Percentiles rank a stretch among this genome's conserved stretches.
These are phyloP conservation scores for Mycena vulgaris DNA, from an alignment of 768 basidiomycete genomes.

Conservation along the genomic window DNA sequence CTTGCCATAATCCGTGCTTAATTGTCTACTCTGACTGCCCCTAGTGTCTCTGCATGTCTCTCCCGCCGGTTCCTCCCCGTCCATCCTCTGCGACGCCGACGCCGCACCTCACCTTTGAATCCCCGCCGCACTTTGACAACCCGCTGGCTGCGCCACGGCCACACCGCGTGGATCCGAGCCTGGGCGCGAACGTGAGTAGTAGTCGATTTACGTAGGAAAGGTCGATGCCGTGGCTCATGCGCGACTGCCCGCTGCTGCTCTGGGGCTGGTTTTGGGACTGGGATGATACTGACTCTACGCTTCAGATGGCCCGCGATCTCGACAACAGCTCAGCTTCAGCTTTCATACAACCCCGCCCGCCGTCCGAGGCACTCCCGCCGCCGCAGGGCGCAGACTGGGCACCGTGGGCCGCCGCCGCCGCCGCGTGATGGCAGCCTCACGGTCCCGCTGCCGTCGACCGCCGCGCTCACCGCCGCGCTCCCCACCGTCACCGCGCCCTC, in stretches of 20 bases:
- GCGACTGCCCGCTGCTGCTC: slow-evolving; percentile 38
- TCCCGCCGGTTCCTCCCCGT: no score
- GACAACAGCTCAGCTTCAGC: slow-evolving; percentile 49
- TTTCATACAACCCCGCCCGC: slow-evolving; percentile 13
- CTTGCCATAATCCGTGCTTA: no score
- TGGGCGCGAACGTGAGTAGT: slow-evolving; percentile 74
- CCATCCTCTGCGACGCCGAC: slow-evolving; percentile 3
- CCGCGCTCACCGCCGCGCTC: slow-evolving; percentile 68
- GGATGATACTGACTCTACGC: slow-evolving; percentile 26
- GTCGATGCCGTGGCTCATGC: slow-evolving; percentile 30
- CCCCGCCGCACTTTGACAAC: slow-evolving; percentile 67
- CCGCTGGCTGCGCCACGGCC: slow-evolving; percentile 78
- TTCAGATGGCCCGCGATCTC: slow-evolving; percentile 75
- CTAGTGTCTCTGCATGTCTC: no score
- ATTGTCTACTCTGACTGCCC: no score
- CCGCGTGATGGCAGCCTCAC: slow-evolving; percentile 67
- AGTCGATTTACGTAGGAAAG: slow-evolving; percentile 7
- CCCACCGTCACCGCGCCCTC: slow-evolving; percentile 66
- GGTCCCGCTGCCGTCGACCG: slow-evolving; percentile 76
- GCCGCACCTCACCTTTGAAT: slow-evolving; percentile 36
- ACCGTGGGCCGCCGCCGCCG: slow-evolving; percentile 34
- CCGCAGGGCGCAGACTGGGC: slow-evolving; percentile 19
- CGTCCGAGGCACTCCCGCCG: slow-evolving; percentile 34
- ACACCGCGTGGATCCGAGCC: slow-evolving; percentile 70
- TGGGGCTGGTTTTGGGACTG: slow-evolving; percentile 41